A percentile compares a stretch with the other conserved stretches of the same genome.
phyloP scores from a whole-genome alignment of 257 asterid genomes.

The Petrea volubilis region DNA sequence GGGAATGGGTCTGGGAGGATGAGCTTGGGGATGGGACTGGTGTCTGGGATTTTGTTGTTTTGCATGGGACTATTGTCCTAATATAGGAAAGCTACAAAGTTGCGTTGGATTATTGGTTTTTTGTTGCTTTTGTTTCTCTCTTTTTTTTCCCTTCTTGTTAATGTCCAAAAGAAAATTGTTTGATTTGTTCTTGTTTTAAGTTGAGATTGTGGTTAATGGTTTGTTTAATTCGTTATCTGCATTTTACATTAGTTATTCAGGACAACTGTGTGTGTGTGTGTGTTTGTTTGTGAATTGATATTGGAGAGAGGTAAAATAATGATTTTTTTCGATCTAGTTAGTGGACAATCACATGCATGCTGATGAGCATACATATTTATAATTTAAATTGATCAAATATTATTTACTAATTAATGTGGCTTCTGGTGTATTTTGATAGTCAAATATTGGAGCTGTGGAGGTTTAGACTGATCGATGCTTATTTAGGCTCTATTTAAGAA shows the following conservation, averaged over 20 bases:
- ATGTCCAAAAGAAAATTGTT: conserved; percentile 21
- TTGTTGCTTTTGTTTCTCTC: not conserved
- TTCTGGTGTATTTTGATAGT: not conserved
- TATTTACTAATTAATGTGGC: conserved; percentile 2
- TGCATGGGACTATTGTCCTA: conserved; percentile 35
- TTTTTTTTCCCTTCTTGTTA: not conserved
- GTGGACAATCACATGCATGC: conserved; percentile 23
- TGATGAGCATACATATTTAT: not conserved
- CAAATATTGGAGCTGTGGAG: not conserved
- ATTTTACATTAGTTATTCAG: not conserved
- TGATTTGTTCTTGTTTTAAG: not conserved
- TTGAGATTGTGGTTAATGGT: not conserved
- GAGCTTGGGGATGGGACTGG: conserved; percentile 34
- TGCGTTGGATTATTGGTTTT: not conserved
- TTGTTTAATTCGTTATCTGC: not conserved
- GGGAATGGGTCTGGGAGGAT: conserved; percentile 42
- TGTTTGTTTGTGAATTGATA: not conserved
- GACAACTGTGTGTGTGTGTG: not conserved
- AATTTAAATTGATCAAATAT: not conserved
- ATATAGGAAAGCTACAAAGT: not conserved
- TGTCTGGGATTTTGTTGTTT: conserved; percentile 31
- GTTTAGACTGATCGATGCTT: not conserved
- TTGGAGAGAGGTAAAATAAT: not conserved
- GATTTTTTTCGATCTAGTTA: conserved; percentile 4
- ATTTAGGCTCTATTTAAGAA: not conserved